Evolutionary conservation across 441 rosid species (phyloP).

Genomic region (Adansonia rubrostipa): DNA sequence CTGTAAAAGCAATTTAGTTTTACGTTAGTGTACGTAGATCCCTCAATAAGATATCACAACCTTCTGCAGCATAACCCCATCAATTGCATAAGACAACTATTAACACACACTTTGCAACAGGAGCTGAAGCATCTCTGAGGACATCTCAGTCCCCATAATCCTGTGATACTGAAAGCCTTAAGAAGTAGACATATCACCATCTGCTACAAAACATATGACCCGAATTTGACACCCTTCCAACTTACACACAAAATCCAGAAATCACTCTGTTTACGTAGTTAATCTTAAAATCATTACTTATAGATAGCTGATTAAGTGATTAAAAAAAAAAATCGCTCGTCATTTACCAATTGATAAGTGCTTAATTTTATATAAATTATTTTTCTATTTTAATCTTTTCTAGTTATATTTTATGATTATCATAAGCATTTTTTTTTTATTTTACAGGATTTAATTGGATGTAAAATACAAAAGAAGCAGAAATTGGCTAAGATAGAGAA

Average conservation of each 20-base stretch:
- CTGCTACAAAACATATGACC: background rate
- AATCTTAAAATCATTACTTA: constrained; percentile 7
- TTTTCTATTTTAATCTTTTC: no score
- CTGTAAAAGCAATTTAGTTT: no score
- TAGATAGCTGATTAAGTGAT: background rate
- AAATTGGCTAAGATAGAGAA: no score
- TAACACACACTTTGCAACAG: background rate
- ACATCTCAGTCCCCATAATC: background rate
- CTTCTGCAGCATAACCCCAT: background rate
- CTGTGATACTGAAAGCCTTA: background rate
- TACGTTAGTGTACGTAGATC: no score
- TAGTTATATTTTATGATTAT: no score
- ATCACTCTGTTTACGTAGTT: background rate
- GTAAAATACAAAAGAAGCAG: no score
- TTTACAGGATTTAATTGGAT: no score
- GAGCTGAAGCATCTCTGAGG: background rate
- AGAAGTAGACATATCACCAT: background rate
- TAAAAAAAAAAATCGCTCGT: no score
- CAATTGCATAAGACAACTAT: background rate
- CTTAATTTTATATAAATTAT: no score
- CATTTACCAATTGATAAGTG: no score
- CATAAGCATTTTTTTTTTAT: no score
- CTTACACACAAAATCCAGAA: constrained; percentile 7
- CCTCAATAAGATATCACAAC: background rate
- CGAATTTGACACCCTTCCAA: background rate